These are phyloP conservation scores for Rhododendron griersonianum DNA, from an alignment of 148 eudicot species.

Conservation along the genomic window DNA sequence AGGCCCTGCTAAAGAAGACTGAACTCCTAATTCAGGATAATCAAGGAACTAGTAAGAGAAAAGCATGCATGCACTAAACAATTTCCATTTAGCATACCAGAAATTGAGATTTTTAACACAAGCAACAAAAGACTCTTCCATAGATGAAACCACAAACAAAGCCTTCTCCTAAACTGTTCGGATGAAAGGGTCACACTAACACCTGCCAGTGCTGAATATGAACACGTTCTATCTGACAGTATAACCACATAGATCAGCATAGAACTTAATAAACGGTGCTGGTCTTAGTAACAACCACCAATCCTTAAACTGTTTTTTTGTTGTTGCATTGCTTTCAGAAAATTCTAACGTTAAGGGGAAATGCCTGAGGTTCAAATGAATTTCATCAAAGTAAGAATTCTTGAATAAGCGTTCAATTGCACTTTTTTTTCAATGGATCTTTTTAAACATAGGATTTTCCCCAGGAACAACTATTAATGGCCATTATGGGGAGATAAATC, in stretches of 20 bases:
- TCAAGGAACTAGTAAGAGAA: background rate
- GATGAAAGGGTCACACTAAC: background rate
- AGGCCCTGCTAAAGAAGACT: background rate
- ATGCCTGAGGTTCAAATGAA: too few relatives aligned
- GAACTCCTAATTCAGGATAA: background rate
- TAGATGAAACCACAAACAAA: background rate
- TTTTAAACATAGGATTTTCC: too few relatives aligned
- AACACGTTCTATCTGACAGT: background rate
- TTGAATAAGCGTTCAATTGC: too few relatives aligned
- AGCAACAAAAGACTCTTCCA: background rate
- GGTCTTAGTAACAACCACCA: background rate
- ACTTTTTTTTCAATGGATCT: too few relatives aligned
- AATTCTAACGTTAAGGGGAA: too few relatives aligned
- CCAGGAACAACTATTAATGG: too few relatives aligned
- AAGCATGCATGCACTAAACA: background rate
- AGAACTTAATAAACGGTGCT: background rate
- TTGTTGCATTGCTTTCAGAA: too few relatives aligned
- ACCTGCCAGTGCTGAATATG: background rate
- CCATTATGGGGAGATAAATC: too few relatives aligned
- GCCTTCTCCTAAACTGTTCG: background rate
- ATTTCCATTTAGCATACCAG: background rate
- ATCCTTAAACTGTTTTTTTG: background rate
- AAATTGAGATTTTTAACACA: background rate
- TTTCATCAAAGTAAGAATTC: too few relatives aligned
- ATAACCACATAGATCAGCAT: background rate